Conservation (phyloP, 2,329 filamentous ascomycete genomes). For the Thelonectria discophora region DNA sequence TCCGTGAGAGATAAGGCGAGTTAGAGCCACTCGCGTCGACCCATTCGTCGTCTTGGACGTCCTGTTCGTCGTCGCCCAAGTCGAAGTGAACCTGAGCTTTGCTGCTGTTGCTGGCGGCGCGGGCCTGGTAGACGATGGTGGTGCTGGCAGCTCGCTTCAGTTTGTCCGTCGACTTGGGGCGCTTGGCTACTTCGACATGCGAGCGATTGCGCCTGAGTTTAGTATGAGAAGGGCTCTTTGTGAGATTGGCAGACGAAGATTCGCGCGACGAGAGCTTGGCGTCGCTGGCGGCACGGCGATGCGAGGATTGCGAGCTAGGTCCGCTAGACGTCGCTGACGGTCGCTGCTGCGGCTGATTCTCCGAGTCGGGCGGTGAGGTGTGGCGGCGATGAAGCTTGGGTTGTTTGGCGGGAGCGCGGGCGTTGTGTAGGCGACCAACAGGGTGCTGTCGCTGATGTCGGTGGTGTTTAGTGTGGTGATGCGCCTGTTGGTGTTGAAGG, state of each 20-base stretch:
- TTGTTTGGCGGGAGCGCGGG: conserved; percentile 62
- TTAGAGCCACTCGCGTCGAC: conserved; percentile 72
- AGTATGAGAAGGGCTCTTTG: conserved; percentile 64
- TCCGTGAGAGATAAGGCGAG: conserved; percentile 62
- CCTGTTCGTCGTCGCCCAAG: conserved; percentile 58
- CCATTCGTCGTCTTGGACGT: conserved; percentile 65
- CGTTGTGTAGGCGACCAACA: conserved; percentile 56
- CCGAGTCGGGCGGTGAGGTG: conserved; percentile 49
- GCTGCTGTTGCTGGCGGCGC: conserved; percentile 47
- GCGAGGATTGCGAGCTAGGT: conserved; percentile 39
- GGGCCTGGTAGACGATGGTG: conserved; percentile 56
- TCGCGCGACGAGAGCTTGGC: conserved; percentile 57
- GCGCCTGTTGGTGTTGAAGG: conserved; percentile 41
- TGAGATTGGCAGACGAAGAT: conserved; percentile 55
- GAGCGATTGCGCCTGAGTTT: conserved; percentile 70
- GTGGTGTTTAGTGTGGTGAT: conserved; percentile 45
- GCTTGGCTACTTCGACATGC: conserved; percentile 63
- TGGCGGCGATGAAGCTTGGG: conserved; percentile 56
- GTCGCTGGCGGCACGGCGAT: conserved; percentile 62
- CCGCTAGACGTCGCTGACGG: conserved; percentile 22
- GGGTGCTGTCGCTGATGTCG: conserved; percentile 49
- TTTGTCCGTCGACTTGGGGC: conserved; percentile 59
- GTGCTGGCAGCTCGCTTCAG: conserved; percentile 64
- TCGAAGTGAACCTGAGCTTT: conserved; percentile 70
- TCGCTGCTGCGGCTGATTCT: conserved; percentile 41